These are phyloP conservation scores for Hibiscus syriacus DNA, from an alignment of 345 rosid species.

Conservation along the genomic window DNA sequence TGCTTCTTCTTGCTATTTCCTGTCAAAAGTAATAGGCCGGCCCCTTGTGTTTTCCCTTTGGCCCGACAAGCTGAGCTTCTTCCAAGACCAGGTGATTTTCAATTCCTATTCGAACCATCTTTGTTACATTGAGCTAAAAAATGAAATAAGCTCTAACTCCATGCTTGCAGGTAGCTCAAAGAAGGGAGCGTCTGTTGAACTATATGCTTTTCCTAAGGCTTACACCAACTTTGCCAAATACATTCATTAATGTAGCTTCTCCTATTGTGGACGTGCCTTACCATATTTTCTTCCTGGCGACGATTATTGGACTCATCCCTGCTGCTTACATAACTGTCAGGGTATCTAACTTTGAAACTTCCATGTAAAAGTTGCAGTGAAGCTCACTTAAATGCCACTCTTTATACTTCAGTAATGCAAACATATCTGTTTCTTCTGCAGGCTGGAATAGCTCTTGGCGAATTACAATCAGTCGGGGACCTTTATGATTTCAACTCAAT, in stretches of 20 bases:
- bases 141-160: conserved; percentile 6
- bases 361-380: neutral
- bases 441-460: conserved; percentile 95
- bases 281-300: conserved; percentile 75
- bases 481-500: conserved; percentile 81
- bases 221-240: conserved; percentile 87
- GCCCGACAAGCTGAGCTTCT: conserved; percentile 84
- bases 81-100: conserved; percentile 71
- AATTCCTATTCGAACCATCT: neutral
- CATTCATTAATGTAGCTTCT: conserved; percentile 88
- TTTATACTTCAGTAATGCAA: neutral
- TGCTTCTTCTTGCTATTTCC: conserved; percentile 90
- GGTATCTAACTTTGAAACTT: conserved; percentile 32
- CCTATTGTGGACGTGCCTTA: conserved; percentile 87
- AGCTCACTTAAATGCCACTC: neutral
- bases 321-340: conserved; percentile 87
- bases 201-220: conserved; percentile 90
- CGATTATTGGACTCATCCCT: conserved; percentile 83
- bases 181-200: conserved; percentile 60
- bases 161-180: conserved; percentile 60
- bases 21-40: conserved; percentile 74
- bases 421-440: conserved; percentile 20
- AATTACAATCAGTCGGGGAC: conserved; percentile 65
- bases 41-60: conserved; percentile 75
- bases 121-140: neutral